Evolutionary conservation across 306 rosid species (phyloP), one percentile per base, ranked within the genome.

Genomic region (Castanospermum australe): DNA sequence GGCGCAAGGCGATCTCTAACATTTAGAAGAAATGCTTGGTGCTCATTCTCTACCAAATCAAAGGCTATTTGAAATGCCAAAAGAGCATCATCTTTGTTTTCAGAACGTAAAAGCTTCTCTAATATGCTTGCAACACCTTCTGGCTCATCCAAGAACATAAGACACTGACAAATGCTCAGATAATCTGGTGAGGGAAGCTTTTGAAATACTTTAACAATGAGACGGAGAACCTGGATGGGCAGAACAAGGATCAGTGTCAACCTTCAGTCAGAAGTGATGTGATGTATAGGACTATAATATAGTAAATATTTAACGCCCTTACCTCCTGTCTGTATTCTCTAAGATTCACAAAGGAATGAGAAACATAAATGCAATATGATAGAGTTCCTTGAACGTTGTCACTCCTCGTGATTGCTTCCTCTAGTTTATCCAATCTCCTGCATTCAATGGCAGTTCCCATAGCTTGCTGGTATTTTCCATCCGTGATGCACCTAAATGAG

Each of bases 401-500:
- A 84, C 99, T 95, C 87, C 67, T 91, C n/a, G 90, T 93, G 76
- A 95, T 91, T 39, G 99, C 99, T 86, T 95, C 99, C 92, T 95
- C 99, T 5, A 95, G 90, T 83, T 93, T 95, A 90, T 95, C 99
- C 84, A 95, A 87, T 81, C 99, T 93, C 78, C 98, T 86, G 90
- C 99, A 95, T 84, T 95, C 99, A 73, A 93, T 89, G 69, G 99
- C 94, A 82, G 90, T 95, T 50, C 99, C 99, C 98, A 95, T 93
- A 66, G 98, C 99, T 84, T 95, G 99, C 41, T 92, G 97, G 87
- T 91, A 93, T 78, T 91, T 95, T 41, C 99, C 99, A 83, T 95
- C 98, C 77, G 83, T 51, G 38, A 93, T 95, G 78, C 99, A 95
- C 92, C 99, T 95, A 80, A 41, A 78, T 51, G 36, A 51, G 30